Percentiles rank a stretch among this genome's conserved stretches.
phyloP scores from a whole-genome alignment of 2,329 filamentous ascomycete genomes.

The Graphilbum fragrans region DNA sequence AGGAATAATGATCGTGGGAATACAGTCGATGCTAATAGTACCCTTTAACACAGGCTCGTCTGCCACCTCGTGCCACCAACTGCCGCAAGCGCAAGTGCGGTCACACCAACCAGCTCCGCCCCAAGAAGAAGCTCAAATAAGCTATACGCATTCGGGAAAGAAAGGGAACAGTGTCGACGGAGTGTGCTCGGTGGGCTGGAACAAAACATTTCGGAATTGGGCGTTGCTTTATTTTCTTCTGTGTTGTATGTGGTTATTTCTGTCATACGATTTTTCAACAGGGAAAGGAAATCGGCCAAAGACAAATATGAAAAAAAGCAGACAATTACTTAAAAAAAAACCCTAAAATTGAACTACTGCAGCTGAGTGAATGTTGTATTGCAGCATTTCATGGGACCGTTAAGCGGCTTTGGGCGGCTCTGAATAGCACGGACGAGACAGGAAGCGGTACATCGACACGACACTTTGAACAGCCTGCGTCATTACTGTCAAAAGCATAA shows the following conservation, averaged over 20 bases:
- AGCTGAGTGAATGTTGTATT: no score
- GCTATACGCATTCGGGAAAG: constrained; percentile 16
- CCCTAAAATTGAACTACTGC: not conserved
- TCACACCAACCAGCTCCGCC: constrained; percentile 99
- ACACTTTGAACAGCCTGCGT: no score
- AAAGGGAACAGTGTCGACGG: not conserved
- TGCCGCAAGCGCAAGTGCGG: constrained; percentile 99
- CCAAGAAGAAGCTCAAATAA: constrained; percentile 86
- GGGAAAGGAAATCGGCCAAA: not conserved
- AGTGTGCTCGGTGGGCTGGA: not conserved
- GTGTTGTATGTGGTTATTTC: not conserved
- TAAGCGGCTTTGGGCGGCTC: no score
- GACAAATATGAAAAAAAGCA: not conserved
- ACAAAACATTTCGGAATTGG: not conserved
- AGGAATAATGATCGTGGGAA: no score
- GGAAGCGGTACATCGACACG: no score
- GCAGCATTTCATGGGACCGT: no score
- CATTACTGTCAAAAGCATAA: no score
- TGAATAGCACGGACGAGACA: no score
- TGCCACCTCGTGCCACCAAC: constrained; percentile 98
- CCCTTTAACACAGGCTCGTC: constrained; percentile 53
- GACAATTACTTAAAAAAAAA: not conserved
- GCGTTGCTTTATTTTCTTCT: not conserved
- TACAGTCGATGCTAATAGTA: not conserved
- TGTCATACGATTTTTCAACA: not conserved